phyloP scores from a whole-genome alignment of 441 rosid genomes.

The Erodium moschatum region DNA sequence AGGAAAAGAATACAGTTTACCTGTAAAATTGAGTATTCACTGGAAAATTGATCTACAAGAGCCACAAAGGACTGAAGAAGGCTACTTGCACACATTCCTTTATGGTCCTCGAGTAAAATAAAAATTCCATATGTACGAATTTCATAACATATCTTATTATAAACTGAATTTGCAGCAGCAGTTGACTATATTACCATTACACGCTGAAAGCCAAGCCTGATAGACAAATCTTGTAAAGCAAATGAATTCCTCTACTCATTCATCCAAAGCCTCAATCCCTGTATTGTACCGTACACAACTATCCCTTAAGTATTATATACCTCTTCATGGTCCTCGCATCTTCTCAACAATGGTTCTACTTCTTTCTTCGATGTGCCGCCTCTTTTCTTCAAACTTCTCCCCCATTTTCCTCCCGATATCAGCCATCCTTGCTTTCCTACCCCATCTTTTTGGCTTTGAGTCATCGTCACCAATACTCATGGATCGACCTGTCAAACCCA shows the following conservation, averaged over 20 bases:
- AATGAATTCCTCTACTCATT: background rate
- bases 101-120: too few species aligned
- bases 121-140: too few species aligned
- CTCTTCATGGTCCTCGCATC: conserved; percentile 58
- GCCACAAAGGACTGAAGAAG: too few species aligned
- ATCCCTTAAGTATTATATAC: background rate
- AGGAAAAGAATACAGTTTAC: too few species aligned
- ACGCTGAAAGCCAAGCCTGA: too few species aligned
- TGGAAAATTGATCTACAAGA: too few species aligned
- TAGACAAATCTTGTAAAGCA: background rate
- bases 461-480: conserved; percentile 43
- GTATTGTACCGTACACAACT: background rate
- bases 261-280: background rate
- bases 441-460: conserved; percentile 44
- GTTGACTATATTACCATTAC: too few species aligned
- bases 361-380: conserved; percentile 75
- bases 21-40: too few species aligned
- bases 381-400: conserved; percentile 80
- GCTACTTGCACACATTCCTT: too few species aligned
- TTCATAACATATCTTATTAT: too few species aligned
- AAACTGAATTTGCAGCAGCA: too few species aligned
- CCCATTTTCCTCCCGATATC: conserved; percentile 84
- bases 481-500: conserved; percentile 17
- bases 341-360: conserved; percentile 71
- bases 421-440: conserved; percentile 66